Evolutionary conservation across 257 asterid genomes (phyloP).

Genomic region (Capsicum rhomboideum): DNA sequence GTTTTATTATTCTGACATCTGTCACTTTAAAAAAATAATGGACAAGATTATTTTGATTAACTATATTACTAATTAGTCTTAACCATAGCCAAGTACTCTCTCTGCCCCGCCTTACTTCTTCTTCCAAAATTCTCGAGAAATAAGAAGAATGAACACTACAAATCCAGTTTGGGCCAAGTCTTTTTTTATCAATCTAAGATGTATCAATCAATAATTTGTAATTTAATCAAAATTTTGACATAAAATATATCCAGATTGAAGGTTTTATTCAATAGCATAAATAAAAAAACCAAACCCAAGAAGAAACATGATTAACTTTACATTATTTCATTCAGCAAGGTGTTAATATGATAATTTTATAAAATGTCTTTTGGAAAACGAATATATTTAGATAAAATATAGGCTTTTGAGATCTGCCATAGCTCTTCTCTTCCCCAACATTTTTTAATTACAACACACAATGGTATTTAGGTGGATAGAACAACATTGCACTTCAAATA

Average conservation of each 20-base stretch:
- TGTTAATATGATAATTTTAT: background rate
- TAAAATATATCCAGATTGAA: background rate
- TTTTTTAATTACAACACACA: background rate
- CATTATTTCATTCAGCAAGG: too few relatives aligned
- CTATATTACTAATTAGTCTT: too few relatives aligned
- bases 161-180: too few relatives aligned
- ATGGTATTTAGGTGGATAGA: background rate
- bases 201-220: background rate
- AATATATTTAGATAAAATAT: background rate
- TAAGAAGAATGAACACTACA: too few relatives aligned
- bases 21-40: too few relatives aligned
- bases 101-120: too few relatives aligned
- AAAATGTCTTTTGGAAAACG: background rate
- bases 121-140: too few relatives aligned
- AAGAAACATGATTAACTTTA: background rate
- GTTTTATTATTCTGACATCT: too few relatives aligned
- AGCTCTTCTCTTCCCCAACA: background rate
- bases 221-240: background rate
- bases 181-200: background rate
- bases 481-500: too few relatives aligned
- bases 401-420: background rate
- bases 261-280: background rate
- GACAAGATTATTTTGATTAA: too few relatives aligned
- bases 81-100: too few relatives aligned
- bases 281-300: background rate